Evolutionary conservation across 2,329 filamentous ascomycete species (phyloP).

Genomic region (Aspergillus sp.): DNA sequence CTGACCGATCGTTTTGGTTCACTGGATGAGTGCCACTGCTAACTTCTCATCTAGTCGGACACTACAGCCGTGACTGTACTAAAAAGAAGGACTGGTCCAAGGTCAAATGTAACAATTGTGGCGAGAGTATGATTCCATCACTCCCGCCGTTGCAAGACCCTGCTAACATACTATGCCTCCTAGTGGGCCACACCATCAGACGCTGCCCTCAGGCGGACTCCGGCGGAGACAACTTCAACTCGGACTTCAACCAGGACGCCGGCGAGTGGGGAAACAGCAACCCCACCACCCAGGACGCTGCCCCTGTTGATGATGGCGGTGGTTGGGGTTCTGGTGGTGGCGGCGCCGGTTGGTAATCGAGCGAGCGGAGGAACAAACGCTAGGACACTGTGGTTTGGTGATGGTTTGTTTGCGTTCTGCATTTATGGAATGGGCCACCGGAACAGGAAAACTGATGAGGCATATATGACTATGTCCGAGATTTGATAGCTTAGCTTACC

Average conservation of each 20-base stretch:
- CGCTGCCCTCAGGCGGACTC: constrained; percentile 37
- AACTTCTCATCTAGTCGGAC: constrained; percentile 32
- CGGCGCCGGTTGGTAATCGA: background rate
- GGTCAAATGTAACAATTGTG: constrained; percentile 47
- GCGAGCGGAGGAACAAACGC: background rate
- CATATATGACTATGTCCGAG: background rate
- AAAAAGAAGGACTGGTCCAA: constrained; percentile 44
- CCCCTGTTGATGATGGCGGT: background rate
- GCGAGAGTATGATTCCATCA: constrained; percentile 37
- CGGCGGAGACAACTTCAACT: constrained; percentile 13
- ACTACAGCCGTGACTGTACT: constrained; percentile 45
- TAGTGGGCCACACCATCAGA: constrained; percentile 45
- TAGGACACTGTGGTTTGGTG: background rate
- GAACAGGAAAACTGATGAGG: background rate
- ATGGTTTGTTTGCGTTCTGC: background rate
- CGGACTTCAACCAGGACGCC: background rate
- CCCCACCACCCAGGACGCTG: constrained; percentile 4
- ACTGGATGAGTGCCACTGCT: background rate
- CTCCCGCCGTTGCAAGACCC: background rate
- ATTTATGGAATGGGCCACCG: background rate
- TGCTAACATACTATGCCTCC: background rate
- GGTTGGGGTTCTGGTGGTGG: background rate
- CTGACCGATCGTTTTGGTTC: too few relatives aligned
- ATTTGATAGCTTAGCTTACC: background rate
- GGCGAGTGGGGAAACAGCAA: constrained; percentile 6